Percentiles rank a stretch among this genome's conserved stretches.
phyloP scores from a whole-genome alignment of 371 early-diverging fungal genomes.

The Rhizopus arrhizus region DNA sequence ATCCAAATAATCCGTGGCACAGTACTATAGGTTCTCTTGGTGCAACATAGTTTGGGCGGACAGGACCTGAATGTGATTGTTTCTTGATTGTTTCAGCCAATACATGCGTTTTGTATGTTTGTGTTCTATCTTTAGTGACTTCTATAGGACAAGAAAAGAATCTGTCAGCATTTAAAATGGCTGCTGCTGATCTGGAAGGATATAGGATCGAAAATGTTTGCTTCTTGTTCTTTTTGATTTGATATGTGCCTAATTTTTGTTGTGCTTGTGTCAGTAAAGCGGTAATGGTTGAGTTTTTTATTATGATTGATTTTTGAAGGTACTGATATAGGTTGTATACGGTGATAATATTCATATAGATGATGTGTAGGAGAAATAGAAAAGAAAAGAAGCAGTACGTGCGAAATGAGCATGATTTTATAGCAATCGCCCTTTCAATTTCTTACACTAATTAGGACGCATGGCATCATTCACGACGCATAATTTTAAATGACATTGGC shows the following conservation, averaged over 20 bases:
- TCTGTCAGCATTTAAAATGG: conserved; percentile 61
- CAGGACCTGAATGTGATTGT: conserved; percentile 19
- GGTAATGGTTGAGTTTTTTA: conserved; percentile 8
- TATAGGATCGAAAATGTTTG: conserved; percentile 55
- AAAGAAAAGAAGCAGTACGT: too few species aligned
- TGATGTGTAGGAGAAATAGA: neutral
- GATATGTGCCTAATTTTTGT: conserved; percentile 10
- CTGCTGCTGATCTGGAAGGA: conserved; percentile 66
- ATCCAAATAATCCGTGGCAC: conserved; percentile 93
- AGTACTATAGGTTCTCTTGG: conserved; percentile 84
- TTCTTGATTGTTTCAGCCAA: conserved; percentile 7
- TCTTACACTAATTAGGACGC: too few species aligned
- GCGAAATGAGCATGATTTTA: too few species aligned
- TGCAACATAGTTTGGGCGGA: conserved; percentile 62
- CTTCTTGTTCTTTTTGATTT: neutral
- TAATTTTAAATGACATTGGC: too few species aligned
- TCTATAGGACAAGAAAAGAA: conserved; percentile 34
- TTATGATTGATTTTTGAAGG: conserved; percentile 19
- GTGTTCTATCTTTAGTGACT: conserved; percentile 1
- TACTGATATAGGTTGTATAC: conserved; percentile 21
- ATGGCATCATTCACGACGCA: too few species aligned
- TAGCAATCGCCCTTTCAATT: too few species aligned
- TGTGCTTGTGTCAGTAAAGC: conserved; percentile 21
- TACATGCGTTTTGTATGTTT: neutral
- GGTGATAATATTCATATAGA: conserved; percentile 20